Evolutionary conservation across 75 land plant species (phyloP), one percentile per base, ranked within the genome.

Genomic region (Larix kaempferi): DNA sequence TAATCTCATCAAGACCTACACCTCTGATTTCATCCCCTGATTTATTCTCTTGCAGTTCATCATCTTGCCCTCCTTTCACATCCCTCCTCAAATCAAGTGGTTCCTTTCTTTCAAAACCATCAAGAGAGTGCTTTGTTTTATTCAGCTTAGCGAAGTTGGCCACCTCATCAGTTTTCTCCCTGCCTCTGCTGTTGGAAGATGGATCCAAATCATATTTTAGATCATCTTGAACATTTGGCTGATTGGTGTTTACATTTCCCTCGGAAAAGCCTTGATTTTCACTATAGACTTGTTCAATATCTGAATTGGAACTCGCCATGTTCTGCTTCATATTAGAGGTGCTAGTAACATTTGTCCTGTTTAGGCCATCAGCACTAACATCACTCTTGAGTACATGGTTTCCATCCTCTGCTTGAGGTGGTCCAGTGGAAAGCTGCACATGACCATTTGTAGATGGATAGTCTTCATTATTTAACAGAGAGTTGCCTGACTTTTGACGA

Each of bases 1-100:
- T 83, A 58, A 93, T 81, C 82, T 84, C 91, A 58, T 84, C 87
- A 11, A 87, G 80, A 49, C 86, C 86, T 55, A 85, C 89, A n/a
- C 73, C 73, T 69, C 73, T 69, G n/a, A 19, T 69, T 69, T 41
- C 52, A 41, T 69, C 73, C 25, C 73, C 73, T 13, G 4, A 69
- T 69, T 39, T 69, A 37, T 17, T 69, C 49, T 69, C 73, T 41
- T 69, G 73, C 2, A 69, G 52, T 69, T 69, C 73, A 41, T 69
- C 35, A 69, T 41, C 73, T n/a, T 41, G 49, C 25, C 52, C 73
- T 39, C 49, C 52, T 41, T 69, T 41, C 73, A 69, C 23, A 69
- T 69, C 73, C 49, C 73, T 69, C 41, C 73, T 69, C 35, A 23
- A n/a, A 69, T 41, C 73, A 7, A 39, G n/a, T 69, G 52, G 39